phyloP scores from a whole-genome alignment of 2,329 filamentous ascomycete genomes.

The Venturia carpophila region DNA sequence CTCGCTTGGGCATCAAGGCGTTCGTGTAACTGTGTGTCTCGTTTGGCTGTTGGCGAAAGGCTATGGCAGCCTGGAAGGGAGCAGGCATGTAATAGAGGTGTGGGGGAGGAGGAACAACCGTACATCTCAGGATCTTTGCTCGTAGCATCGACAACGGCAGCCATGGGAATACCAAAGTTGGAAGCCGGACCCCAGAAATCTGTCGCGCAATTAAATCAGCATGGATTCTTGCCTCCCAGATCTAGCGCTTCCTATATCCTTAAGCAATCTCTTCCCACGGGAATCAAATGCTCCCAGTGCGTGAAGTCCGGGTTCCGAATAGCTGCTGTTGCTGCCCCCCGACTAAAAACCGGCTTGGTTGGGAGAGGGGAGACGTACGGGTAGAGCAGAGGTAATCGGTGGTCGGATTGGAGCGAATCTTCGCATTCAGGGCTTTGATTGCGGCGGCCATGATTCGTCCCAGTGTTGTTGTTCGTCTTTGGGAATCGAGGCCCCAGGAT shows the following conservation, averaged over 20 bases:
- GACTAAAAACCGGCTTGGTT: neutral
- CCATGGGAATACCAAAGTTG: constrained; percentile 48
- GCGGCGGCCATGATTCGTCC: constrained; percentile 30
- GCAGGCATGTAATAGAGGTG: constrained; percentile 9
- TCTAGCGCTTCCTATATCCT: too few relatives aligned
- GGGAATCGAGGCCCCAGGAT: neutral
- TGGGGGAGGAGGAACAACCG: constrained; percentile 18
- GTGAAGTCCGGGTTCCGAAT: neutral
- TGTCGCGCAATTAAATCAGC: constrained; percentile 23
- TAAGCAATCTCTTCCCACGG: neutral
- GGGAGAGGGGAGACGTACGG: constrained; percentile 36
- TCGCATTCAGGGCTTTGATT: constrained; percentile 47
- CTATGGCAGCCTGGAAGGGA: neutral
- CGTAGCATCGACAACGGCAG: constrained; percentile 45
- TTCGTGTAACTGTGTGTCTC: neutral
- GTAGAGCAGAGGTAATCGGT: constrained; percentile 47
- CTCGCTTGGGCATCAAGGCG: neutral
- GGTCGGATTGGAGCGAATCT: constrained; percentile 44
- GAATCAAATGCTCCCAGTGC: constrained; percentile 6
- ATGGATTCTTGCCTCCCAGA: neutral
- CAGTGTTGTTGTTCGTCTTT: neutral
- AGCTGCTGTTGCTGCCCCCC: neutral
- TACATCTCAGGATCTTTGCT: constrained; percentile 48
- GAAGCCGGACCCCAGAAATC: constrained; percentile 47
- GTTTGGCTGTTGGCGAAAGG: too few relatives aligned